phyloP scores from a whole-genome alignment of 768 basidiomycete genomes.

The Rhizopogon salebrosus region DNA sequence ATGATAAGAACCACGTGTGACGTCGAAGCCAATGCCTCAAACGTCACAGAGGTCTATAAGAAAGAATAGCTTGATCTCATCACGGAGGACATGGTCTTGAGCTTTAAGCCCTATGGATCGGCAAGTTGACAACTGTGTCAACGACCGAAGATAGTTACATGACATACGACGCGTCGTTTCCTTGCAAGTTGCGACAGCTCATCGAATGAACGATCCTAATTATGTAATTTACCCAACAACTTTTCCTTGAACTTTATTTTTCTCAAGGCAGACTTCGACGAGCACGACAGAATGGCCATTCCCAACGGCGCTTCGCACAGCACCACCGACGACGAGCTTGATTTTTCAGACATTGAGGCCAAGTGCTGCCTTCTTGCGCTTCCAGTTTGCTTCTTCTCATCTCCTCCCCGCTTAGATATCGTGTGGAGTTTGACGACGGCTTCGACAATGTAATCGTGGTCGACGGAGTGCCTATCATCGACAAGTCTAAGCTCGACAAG shows the following conservation, averaged over 20 bases:
- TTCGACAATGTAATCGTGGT: conserved; percentile 91
- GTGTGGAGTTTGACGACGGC: conserved; percentile 76
- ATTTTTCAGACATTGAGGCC: conserved; percentile 84
- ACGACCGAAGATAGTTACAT: too few species aligned
- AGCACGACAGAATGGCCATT: conserved; percentile 40
- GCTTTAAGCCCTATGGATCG: too few species aligned
- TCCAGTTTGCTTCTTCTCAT: neutral
- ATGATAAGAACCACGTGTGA: too few species aligned
- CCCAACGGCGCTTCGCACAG: conserved; percentile 26
- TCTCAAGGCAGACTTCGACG: conserved; percentile 3
- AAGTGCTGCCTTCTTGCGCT: conserved; percentile 45
- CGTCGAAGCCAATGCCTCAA: too few species aligned
- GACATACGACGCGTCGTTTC: too few species aligned
- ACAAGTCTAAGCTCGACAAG: conserved; percentile 77
- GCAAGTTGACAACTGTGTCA: too few species aligned
- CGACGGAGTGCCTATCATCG: conserved; percentile 89
- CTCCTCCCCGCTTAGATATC: conserved; percentile 56
- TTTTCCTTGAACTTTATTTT: conserved; percentile 8
- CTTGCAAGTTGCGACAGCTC: too few species aligned
- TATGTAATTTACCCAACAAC: neutral
- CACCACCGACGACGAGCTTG: conserved; percentile 61
- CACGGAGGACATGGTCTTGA: too few species aligned
- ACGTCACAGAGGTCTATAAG: too few species aligned
- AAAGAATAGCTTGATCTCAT: too few species aligned
- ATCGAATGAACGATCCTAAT: neutral